Evolutionary conservation across 352 stramenopile genomes (phyloP), one percentile per base, ranked within the genome.

Genomic region (Globisporangium megalacanthum): DNA sequence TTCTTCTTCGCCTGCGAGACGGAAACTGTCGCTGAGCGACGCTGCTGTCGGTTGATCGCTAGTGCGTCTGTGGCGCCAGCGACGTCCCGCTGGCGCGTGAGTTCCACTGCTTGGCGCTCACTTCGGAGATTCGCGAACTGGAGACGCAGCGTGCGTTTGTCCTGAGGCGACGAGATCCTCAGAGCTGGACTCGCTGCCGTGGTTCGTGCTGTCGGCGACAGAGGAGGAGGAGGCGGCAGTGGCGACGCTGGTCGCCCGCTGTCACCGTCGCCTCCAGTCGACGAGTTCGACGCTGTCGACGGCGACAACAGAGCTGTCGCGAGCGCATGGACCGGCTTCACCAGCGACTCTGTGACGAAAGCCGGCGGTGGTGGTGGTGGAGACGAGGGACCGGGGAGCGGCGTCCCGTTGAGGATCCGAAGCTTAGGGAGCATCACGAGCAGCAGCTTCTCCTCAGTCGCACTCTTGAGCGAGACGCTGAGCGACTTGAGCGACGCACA

Each of bases 401-500:
- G 69, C 4, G 58, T 75, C 0, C 70, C 80, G 44, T 91, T 91
- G 14, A 91, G 64, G 55, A 87, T 83, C 0, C 71, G 66, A 9
- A 91, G 64, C 56, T 61, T 61, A 0, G 80, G 78, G 5, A 91
- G 66, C 70, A 86, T 82, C 39, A 72, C 62, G 7, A 75, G 62
- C 9, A 91, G 47, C 17, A 87, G 51, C 25, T 75, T 71, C 46
- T 91, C 78, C 10, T 86, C 69, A 6, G 70, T 66, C 33, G 69
- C 52, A 33, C 58, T 79, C 25, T 58, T 70, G 10, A 91, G 61
- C 13, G 75, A 72, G 45, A 89, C 52, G 51, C 72, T 80, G 19
- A 91, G 66, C 37, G 75, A 87, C 42, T 86, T 86, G 22, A 91
- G 58, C 2, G 67, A 74, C n/a, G 59, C 45, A 48, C 80, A 87